A percentile compares a stretch with the other conserved stretches of the same genome.
Evolutionary conservation across 83 land plant genomes (phyloP).

Genomic region (Picea abies): DNA sequence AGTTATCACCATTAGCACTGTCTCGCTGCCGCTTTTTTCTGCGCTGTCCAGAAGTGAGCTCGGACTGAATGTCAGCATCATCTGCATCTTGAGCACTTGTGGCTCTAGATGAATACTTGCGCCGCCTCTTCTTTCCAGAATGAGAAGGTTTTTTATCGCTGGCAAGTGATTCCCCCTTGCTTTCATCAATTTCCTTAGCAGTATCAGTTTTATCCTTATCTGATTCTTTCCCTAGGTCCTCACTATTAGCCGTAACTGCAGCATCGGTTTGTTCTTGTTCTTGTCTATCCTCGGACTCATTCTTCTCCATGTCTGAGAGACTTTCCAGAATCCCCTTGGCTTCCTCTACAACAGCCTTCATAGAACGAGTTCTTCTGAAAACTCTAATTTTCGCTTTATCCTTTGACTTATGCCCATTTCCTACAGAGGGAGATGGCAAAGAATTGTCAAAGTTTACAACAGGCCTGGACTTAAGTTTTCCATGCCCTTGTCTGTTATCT

Average conservation of each 20-base stretch:
- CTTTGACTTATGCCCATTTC: slow-evolving; percentile 29
- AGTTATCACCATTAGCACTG: slow-evolving; percentile 16
- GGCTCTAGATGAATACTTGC: slow-evolving; percentile 24
- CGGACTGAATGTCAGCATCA: slow-evolving; percentile 57
- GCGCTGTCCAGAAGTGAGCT: slow-evolving; percentile 44
- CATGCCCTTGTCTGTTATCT: background rate
- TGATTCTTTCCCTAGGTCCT: slow-evolving; percentile 24
- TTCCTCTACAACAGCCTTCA: slow-evolving; percentile 74
- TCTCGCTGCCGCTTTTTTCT: slow-evolving; percentile 61
- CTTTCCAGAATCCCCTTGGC: slow-evolving; percentile 45
- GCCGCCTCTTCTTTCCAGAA: slow-evolving; percentile 40
- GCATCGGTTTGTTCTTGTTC: background rate
- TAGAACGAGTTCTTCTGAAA: slow-evolving; percentile 38
- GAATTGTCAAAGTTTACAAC: background rate
- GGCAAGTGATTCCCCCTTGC: slow-evolving; percentile 30
- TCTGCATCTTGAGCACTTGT: slow-evolving; percentile 47
- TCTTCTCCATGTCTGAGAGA: slow-evolving; percentile 11
- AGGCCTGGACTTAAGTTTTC: slow-evolving; percentile 15
- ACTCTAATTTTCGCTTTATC: slow-evolving; percentile 34
- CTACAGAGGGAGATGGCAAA: slow-evolving; percentile 26
- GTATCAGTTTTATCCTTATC: slow-evolving; percentile 21
- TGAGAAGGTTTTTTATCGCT: slow-evolving; percentile 21
- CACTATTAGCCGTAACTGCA: slow-evolving; percentile 15
- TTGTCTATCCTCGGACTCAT: slow-evolving; percentile 10
- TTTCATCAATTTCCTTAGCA: slow-evolving; percentile 24